phyloP scores from a whole-genome alignment of 805 yeast genomes.

The Ogataea neopini region DNA sequence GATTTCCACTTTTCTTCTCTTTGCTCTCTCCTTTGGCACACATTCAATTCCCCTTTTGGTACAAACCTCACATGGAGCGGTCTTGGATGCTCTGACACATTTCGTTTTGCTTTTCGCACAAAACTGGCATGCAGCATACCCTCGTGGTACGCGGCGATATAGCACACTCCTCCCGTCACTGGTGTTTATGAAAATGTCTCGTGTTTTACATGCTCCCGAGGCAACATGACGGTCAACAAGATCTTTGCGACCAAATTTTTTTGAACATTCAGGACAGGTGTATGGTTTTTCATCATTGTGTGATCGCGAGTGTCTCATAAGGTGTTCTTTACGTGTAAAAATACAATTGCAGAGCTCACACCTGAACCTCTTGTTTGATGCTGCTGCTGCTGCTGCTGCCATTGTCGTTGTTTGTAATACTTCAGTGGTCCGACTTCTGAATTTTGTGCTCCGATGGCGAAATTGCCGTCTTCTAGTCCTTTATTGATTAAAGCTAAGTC shows the following conservation, averaged over 20 bases:
- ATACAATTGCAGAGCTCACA: conserved; percentile 9
- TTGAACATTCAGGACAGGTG: conserved; percentile 9
- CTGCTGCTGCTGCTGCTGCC: too few species aligned
- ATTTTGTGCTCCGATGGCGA: conserved; percentile 3
- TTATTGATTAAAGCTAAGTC: background rate
- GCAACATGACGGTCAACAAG: conserved; percentile 11
- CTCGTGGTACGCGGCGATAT: conserved; percentile 4
- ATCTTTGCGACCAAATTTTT: conserved; percentile 11
- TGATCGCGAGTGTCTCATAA: conserved; percentile 10
- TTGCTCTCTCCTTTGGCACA: conserved; percentile 5
- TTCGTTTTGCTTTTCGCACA: conserved; percentile 12
- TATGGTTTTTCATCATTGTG: conserved; percentile 14
- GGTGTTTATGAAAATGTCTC: conserved; percentile 11
- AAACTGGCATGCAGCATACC: conserved; percentile 7
- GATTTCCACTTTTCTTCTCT: background rate
- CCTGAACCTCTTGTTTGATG: conserved; percentile 4
- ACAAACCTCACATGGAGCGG: conserved; percentile 9
- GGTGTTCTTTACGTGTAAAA: conserved; percentile 12
- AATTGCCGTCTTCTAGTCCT: background rate
- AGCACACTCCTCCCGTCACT: conserved; percentile 6
- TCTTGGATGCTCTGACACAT: conserved; percentile 1
- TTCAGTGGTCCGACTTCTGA: too few species aligned
- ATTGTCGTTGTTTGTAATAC: too few species aligned
- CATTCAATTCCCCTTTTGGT: conserved; percentile 5
- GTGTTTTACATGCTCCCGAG: conserved; percentile 9